A percentile compares a stretch with the other conserved stretches of the same genome.
phyloP scores from a whole-genome alignment of 2,329 filamentous ascomycete genomes.

The Tolypocladium capitatum region DNA sequence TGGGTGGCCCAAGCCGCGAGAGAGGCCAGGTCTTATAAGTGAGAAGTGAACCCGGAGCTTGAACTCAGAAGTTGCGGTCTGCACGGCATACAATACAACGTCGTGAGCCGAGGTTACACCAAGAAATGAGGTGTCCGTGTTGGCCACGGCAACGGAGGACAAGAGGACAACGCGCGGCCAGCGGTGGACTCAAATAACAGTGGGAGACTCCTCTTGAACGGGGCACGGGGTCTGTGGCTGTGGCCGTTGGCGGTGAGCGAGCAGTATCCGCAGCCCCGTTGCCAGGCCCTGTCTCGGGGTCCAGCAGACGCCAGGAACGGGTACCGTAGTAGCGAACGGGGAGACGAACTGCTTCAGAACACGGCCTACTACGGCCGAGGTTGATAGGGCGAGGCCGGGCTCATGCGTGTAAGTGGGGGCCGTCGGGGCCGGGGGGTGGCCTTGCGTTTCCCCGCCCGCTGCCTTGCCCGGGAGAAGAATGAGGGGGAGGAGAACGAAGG shows the following conservation, averaged over 20 bases:
- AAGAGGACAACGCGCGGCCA: background rate
- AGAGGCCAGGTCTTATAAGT: background rate
- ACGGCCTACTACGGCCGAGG: background rate
- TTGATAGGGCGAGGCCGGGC: no score
- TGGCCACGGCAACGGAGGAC: background rate
- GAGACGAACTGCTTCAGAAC: background rate
- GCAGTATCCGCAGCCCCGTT: background rate
- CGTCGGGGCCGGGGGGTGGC: no score
- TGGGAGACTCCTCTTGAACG: background rate
- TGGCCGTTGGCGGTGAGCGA: background rate
- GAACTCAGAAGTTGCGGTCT: background rate
- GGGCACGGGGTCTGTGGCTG: background rate
- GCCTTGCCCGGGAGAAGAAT: background rate
- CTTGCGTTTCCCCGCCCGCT: background rate
- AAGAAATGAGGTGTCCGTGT: background rate
- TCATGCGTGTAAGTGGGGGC: background rate
- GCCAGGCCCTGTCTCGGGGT: no score
- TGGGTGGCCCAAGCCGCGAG: background rate
- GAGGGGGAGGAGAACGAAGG: background rate
- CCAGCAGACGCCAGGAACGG: background rate
- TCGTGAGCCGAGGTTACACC: background rate
- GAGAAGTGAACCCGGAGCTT: background rate
- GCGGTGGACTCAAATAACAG: background rate
- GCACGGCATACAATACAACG: background rate
- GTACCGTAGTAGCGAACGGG: background rate